Conservation (phyloP, 805 yeast genomes). For the Grigorovia yakushimaensis region DNA sequence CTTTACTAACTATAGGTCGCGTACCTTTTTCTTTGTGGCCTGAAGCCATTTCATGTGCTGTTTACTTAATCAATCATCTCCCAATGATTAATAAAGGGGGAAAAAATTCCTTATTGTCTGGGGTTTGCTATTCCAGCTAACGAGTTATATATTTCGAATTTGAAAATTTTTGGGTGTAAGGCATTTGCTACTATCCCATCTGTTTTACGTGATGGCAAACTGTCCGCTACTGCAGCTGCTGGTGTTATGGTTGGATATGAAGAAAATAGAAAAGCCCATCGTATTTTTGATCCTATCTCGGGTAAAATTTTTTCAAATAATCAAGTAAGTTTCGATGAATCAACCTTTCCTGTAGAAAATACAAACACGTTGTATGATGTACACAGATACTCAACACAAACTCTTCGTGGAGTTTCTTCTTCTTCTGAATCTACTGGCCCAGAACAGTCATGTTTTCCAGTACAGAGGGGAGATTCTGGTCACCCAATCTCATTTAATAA, state of each 20-base stretch:
- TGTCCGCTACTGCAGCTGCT: neutral
- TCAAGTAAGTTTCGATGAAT: slow-evolving; percentile 7
- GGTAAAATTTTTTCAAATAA: slow-evolving; percentile 1
- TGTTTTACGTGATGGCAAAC: slow-evolving; percentile 2
- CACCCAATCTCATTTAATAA: too few species aligned
- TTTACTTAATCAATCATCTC: slow-evolving; percentile 5
- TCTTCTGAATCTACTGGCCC: too few species aligned
- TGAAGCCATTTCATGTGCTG: slow-evolving; percentile 9
- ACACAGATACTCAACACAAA: neutral
- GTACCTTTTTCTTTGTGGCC: slow-evolving; percentile 11
- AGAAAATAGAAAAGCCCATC: slow-evolving; percentile 1
- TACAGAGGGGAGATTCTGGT: too few species aligned
- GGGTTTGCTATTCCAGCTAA: too few species aligned
- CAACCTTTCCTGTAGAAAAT: slow-evolving; percentile 1
- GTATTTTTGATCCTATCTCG: slow-evolving; percentile 2
- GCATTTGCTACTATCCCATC: slow-evolving; percentile 8
- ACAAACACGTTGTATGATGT: too few species aligned
- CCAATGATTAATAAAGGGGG: slow-evolving; percentile 1
- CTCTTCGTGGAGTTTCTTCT: neutral
- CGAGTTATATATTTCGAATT: neutral
- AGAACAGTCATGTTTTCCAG: too few species aligned
- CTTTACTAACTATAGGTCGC: slow-evolving; percentile 5
- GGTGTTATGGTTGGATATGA: slow-evolving; percentile 6
- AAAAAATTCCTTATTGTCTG: slow-evolving; percentile 4
- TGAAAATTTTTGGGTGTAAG: slow-evolving; percentile 10